phyloP scores from a whole-genome alignment of 345 rosid genomes.

The Angophora floribunda region DNA sequence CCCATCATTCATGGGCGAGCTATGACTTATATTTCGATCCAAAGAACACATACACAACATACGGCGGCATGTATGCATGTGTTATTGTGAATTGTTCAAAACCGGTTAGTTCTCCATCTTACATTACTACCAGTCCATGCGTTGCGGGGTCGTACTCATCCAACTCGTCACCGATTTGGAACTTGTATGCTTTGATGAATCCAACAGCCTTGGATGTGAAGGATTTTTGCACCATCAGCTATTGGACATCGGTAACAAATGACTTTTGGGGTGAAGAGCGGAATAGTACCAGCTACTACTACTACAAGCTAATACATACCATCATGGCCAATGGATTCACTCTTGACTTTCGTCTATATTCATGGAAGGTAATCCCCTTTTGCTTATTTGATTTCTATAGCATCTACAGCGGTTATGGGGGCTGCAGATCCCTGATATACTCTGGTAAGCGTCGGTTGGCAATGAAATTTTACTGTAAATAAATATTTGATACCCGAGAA shows the following conservation, averaged over 20 bases:
- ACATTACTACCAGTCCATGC: background rate
- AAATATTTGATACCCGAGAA: no score
- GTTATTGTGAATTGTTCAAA: background rate
- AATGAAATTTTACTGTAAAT: no score
- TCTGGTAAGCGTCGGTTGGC: background rate
- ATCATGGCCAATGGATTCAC: background rate
- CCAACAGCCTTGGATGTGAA: background rate
- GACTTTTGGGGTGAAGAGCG: no score
- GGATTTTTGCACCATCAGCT: background rate
- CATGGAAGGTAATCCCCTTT: no score
- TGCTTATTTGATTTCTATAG: no score
- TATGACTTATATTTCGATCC: no score
- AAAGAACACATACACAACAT: no score
- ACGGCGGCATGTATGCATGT: fast-evolving
- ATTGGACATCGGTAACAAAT: no score
- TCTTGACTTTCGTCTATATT: no score
- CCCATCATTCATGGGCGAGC: fast-evolving
- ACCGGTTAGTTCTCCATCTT: fast-evolving
- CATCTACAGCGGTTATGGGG: no score
- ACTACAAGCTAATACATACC: background rate
- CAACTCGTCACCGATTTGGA: background rate
- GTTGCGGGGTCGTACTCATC: background rate
- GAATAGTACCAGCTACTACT: background rate
- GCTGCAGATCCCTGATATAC: no score
- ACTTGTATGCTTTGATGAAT: background rate